Evolutionary conservation across 2,329 filamentous ascomycete genomes (phyloP), one percentile per base, ranked within the genome.

Genomic region (Boeremia lycopersici): DNA sequence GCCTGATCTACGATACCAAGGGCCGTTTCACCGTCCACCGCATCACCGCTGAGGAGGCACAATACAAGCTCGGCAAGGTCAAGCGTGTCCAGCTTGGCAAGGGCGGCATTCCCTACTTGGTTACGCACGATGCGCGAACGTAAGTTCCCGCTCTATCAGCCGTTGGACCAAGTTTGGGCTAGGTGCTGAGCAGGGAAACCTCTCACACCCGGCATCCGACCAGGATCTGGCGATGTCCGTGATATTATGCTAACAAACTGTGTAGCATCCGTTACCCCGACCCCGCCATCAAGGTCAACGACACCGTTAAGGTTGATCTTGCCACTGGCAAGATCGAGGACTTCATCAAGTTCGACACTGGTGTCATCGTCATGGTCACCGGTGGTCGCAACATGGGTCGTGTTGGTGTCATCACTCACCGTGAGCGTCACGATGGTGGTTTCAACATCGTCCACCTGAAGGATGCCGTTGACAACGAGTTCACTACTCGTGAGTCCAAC

Each of bases 41-140:
- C 78, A 98, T 99, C 84, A 93, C 96, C 81, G 84, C 87, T 72
- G 95, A 98, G 86, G 95, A 99, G 90, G 93, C 93, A 74, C 89
- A 95, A 86, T 99, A 97, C 91, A 99, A 99, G 90, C 87, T 99
- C 75, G 93, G 93, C 86, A 99, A 98, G 88, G 95, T 99, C 85
- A 97, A 97, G 91, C 90, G 93, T 77, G 95, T 99, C 64, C 95
- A 99, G 86, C 88, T 99, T 76, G 95, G 95, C 86, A 93, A 92
- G 83, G 96, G 95, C 84, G 95, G 93, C 86, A 96, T 99, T 89
- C 95, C 95, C 96, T 99, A 96, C 93, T 97, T 98, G 92, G 95
- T 99, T 91, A 99, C 95, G 93, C 95, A 99, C 91, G 95, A 99
- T 95, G 95, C 95, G 84, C 90, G 95, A 92, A 99, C 95, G 93